phyloP scores from a whole-genome alignment of 139 green algal genomes.

The Chlamydomonas sp. region DNA sequence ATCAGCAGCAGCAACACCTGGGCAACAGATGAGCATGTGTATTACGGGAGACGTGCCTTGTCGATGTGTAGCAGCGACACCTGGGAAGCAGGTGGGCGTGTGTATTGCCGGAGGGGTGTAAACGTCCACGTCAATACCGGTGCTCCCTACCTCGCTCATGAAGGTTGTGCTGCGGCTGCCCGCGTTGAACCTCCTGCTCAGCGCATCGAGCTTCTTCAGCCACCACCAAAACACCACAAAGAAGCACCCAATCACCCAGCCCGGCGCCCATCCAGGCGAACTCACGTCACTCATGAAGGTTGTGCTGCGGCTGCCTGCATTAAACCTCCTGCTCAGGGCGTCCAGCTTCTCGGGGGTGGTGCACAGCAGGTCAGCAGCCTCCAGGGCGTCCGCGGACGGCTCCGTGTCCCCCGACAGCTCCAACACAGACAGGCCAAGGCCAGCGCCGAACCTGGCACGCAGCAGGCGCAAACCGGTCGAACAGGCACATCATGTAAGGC shows the following conservation, averaged over 20 bases:
- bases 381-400: conserved; percentile 59
- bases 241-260: too few relatives aligned
- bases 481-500: too few relatives aligned
- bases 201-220: conserved; percentile 76
- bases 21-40: too few relatives aligned
- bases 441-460: conserved; percentile 29
- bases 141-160: conserved; percentile 6
- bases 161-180: conserved; percentile 50
- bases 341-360: conserved; percentile 90
- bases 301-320: conserved; percentile 48
- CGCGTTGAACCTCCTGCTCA: conserved; percentile 33
- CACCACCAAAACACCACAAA: too few relatives aligned
- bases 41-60: too few relatives aligned
- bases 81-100: too few relatives aligned
- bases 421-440: conserved; percentile 49
- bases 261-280: too few relatives aligned
- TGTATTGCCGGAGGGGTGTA: too few relatives aligned
- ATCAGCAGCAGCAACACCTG: too few relatives aligned
- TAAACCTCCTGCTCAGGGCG: conserved; percentile 27
- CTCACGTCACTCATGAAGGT: conserved; percentile 28
- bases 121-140: too few relatives aligned
- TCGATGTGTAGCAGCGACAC: too few relatives aligned
- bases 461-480: not conserved
- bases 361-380: conserved; percentile 85
- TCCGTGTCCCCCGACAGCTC: conserved; percentile 85